These are phyloP conservation scores for Candolleomyces efflorescens DNA, from an alignment of 768 basidiomycete species.

Conservation along the genomic window DNA sequence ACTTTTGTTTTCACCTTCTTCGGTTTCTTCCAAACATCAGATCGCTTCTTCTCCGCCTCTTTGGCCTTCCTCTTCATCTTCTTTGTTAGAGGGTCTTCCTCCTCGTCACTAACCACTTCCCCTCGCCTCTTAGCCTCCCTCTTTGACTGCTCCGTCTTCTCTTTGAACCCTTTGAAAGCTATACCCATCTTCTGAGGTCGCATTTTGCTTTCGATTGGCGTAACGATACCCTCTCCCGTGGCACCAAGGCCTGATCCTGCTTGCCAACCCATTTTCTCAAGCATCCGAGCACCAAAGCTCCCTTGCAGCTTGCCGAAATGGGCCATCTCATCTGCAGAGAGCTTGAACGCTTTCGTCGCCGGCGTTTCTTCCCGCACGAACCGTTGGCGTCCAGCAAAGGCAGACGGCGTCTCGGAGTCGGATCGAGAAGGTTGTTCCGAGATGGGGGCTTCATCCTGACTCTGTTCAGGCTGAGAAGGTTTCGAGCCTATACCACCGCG, in stretches of 20 bases:
- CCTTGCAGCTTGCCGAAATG: slow-evolving; percentile 80
- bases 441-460: slow-evolving; percentile 3
- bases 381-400: slow-evolving; percentile 33
- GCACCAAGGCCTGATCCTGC: slow-evolving; percentile 75
- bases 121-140: slow-evolving; percentile 74
- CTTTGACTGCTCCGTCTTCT: slow-evolving; percentile 83
- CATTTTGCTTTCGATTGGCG: slow-evolving; percentile 80
- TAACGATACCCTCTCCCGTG: slow-evolving; percentile 77
- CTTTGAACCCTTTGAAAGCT: slow-evolving; percentile 81
- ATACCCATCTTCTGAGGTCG: slow-evolving; percentile 87
- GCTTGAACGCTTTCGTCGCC: slow-evolving; percentile 44
- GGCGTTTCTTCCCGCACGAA: slow-evolving; percentile 52
- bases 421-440: slow-evolving; percentile 18
- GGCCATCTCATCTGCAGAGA: slow-evolving; percentile 62
- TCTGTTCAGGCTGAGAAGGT: background rate
- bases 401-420: slow-evolving; percentile 31
- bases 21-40: slow-evolving; percentile 83
- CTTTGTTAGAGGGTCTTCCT: slow-evolving; percentile 46
- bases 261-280: slow-evolving; percentile 96
- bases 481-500: slow-evolving; percentile 36
- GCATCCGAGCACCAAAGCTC: slow-evolving; percentile 83
- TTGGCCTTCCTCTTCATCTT: slow-evolving; percentile 49
- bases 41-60: slow-evolving; percentile 54
- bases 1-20: slow-evolving; percentile 82
- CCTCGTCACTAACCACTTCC: slow-evolving; percentile 72